A percentile compares a stretch with the other conserved stretches of the same genome.
Evolutionary conservation across 192 early-diverging fungal species (phyloP).

Genomic region (Bifiguratus adelaidae): DNA sequence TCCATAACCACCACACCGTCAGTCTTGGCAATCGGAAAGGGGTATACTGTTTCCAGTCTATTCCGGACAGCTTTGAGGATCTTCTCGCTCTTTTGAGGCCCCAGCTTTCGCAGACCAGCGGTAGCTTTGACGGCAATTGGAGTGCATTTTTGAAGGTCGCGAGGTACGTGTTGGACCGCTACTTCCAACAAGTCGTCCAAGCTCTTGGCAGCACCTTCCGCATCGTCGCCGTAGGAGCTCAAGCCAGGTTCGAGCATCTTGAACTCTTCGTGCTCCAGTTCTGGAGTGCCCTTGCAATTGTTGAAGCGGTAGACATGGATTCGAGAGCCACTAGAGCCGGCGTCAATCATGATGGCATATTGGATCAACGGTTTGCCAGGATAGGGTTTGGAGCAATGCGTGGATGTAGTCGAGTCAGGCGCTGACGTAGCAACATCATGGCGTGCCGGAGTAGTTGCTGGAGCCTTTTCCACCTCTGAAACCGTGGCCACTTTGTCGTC

Average conservation of each 20-base stretch:
- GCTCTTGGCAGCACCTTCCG: conserved; percentile 66
- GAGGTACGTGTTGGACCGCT: conserved; percentile 67
- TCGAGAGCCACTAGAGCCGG: conserved; percentile 93
- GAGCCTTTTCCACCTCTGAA: no score
- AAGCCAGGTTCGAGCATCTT: conserved; percentile 77
- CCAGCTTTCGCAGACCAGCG: conserved; percentile 81
- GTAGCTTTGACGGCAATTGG: conserved; percentile 94
- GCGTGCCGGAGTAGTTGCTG: no score
- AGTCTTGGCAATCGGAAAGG: conserved; percentile 64
- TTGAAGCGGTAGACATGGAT: conserved; percentile 97
- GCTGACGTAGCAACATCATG: no score
- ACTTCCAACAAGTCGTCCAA: conserved; percentile 68
- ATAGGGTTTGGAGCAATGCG: conserved; percentile 47
- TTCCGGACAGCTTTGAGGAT: conserved; percentile 66
- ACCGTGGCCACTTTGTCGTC: no score
- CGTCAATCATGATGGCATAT: conserved; percentile 92
- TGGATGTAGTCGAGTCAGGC: no score
- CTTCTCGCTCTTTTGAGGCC: conserved; percentile 48
- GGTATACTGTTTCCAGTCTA: conserved; percentile 61
- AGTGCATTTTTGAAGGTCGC: conserved; percentile 61
- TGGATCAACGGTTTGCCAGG: conserved; percentile 69
- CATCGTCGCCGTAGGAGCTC: conserved; percentile 56
- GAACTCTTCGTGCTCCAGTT: conserved; percentile 88
- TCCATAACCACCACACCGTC: conserved; percentile 87
- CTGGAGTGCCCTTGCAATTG: conserved; percentile 73